Base-by-base conservation (phyloP, 768 basidiomycete species). In the Phylloporus sp. region DNA sequence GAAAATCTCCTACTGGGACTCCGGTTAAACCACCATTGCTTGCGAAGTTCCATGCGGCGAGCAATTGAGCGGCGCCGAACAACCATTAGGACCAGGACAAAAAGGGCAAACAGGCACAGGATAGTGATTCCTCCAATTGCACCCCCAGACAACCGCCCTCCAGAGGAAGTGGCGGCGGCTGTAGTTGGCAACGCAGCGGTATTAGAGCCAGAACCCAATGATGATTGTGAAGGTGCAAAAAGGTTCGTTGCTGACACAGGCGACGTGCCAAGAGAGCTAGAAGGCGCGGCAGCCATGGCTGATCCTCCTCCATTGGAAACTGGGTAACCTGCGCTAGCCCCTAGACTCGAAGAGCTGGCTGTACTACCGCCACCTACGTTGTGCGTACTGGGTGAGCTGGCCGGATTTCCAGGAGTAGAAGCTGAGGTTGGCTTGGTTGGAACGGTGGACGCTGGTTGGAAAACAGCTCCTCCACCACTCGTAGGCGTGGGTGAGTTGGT, bases 91-190 rank as follows among this genome's bases (percentile, higher is more conserved):
- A 74, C 26, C 12, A 78, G 45, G 6, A 53, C 59, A 9, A 80
- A 47, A 18, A 72, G 43, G 39, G 63, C 52, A 20, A 76, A 23
- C 23, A 59, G 49, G 23, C 70, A 58, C 5, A 72, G 50, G 16
- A 72, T 48, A 13, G 56, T 59, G 40, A 83, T 77, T 34, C 67
- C 82, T 9, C 75, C 79, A 42, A 83, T 76, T 22, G 72, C 75
- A 24, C 75, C 80, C 0, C 55, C 60, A 4, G 81, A 75, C 3
- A 80, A 36, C 11, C 67, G 68, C 18, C 63, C 60, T 42, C 62
- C 64, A 31, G 50, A 46, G n/a, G 52, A 54, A 28, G 53, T 35
- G 13, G 50, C 47, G 6, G 56, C 44, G 13, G 40, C 40, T 24
- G 56, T 36, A 20, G 59, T 62, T 23, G 63, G 38, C 6, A 41